These are phyloP conservation scores for Leccinum subrobustum DNA, from an alignment of 1,284 basidiomycete genomes.

Conservation along the genomic window DNA sequence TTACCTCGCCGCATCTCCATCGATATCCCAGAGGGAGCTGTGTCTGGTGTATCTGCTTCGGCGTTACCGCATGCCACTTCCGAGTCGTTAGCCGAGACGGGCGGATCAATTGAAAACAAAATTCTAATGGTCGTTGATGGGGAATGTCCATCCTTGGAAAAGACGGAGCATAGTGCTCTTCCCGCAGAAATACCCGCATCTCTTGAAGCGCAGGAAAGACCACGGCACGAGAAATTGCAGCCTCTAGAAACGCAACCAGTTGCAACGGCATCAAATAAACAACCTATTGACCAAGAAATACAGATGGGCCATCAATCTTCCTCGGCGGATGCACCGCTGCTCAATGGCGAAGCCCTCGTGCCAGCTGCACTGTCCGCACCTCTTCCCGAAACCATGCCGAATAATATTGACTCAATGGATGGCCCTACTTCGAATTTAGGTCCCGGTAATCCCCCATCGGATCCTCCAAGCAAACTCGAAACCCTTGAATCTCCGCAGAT, in stretches of 20 bases:
- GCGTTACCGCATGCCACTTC: background rate
- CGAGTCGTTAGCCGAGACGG: background rate
- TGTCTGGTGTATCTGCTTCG: background rate
- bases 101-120: background rate
- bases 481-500: background rate
- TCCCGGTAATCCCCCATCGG: background rate
- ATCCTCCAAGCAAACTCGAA: background rate
- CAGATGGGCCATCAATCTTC: background rate
- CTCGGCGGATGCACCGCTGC: background rate
- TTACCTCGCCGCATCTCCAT: constrained; percentile 21
- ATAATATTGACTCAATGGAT: constrained; percentile 6
- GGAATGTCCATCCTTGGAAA: background rate
- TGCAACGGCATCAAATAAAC: background rate
- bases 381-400: background rate
- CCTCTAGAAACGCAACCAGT: background rate
- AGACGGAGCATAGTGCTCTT: background rate
- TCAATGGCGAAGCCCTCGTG: background rate
- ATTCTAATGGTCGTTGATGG: constrained; percentile 9
- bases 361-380: background rate
- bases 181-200: background rate
- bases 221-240: background rate
- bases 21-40: background rate
- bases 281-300: background rate
- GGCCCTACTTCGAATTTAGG: background rate
- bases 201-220: background rate